These are phyloP conservation scores for Ustilago tritici DNA, from an alignment of 1,284 basidiomycete species.

Conservation along the genomic window DNA sequence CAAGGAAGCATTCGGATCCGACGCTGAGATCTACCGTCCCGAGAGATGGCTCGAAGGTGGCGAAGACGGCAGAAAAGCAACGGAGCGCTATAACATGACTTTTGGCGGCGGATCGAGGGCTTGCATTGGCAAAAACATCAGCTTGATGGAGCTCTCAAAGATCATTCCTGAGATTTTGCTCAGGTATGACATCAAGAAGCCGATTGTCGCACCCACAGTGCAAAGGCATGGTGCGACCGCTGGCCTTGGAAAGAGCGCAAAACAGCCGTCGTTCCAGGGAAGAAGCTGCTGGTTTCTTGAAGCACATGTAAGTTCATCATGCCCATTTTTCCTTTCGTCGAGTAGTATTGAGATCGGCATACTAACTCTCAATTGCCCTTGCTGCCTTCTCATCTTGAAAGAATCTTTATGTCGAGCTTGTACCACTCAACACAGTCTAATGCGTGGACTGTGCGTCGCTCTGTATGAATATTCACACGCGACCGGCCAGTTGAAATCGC, in stretches of 20 bases:
- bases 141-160: constrained; percentile 64
- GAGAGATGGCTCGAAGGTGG: constrained; percentile 62
- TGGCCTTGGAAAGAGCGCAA: neutral
- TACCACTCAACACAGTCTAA: constrained; percentile 27
- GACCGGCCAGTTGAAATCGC: neutral
- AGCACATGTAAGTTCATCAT: constrained; percentile 35
- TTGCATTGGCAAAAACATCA: constrained; percentile 65
- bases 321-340: too few species aligned
- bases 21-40: constrained; percentile 57
- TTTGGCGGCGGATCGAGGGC: constrained; percentile 59
- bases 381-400: neutral
- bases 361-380: neutral
- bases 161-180: constrained; percentile 58
- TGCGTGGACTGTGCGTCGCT: neutral
- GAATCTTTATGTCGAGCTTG: constrained; percentile 45
- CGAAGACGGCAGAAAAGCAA: constrained; percentile 42
- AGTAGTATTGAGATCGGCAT: neutral
- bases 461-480: neutral
- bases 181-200: constrained; percentile 51
- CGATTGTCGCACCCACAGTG: neutral
- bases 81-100: constrained; percentile 52
- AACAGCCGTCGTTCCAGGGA: constrained; percentile 35
- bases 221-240: neutral
- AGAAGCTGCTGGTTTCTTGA: constrained; percentile 50
- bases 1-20: constrained; percentile 53